Conservation (phyloP, 345 rosid genomes). For the Melaleuca alternifolia region DNA sequence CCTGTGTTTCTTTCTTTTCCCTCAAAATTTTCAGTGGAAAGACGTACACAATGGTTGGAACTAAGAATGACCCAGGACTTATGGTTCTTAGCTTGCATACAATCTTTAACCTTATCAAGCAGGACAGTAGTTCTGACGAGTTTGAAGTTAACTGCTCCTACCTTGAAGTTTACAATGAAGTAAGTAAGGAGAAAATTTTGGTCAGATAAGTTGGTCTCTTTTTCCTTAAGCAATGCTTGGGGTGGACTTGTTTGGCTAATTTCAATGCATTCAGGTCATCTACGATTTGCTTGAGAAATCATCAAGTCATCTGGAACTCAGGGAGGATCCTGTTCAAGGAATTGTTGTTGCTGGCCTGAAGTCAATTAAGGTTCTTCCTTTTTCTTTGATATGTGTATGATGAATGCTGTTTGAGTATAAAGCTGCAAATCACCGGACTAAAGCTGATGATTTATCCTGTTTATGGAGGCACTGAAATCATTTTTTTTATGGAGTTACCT, state of each 20-base stretch:
- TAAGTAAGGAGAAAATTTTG: constrained; percentile 35
- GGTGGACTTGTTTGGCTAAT: neutral
- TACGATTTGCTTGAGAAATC: constrained; percentile 92
- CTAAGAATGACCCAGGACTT: constrained; percentile 79
- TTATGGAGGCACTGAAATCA: neutral
- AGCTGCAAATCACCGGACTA: neutral
- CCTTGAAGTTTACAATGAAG: constrained; percentile 96
- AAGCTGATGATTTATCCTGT: neutral
- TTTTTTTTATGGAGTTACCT: neutral
- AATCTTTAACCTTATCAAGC: constrained; percentile 63
- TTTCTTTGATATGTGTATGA: neutral
- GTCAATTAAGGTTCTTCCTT: constrained; percentile 58
- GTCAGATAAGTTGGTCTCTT: neutral
- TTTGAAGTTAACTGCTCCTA: constrained; percentile 91
- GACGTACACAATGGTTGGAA: constrained; percentile 96
- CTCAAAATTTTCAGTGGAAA: constrained; percentile 49
- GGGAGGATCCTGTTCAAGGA: constrained; percentile 96
- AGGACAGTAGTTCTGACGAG: constrained; percentile 54
- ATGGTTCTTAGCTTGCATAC: constrained; percentile 94
- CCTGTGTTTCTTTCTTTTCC: neutral
- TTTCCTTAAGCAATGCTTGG: neutral
- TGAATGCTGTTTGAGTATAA: neutral
- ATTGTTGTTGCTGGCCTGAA: constrained; percentile 81
- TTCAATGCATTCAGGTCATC: constrained; percentile 51
- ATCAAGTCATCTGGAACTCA: constrained; percentile 85